Evolutionary conservation across 768 basidiomycete genomes (phyloP).

Genomic region (Suillus sp.): DNA sequence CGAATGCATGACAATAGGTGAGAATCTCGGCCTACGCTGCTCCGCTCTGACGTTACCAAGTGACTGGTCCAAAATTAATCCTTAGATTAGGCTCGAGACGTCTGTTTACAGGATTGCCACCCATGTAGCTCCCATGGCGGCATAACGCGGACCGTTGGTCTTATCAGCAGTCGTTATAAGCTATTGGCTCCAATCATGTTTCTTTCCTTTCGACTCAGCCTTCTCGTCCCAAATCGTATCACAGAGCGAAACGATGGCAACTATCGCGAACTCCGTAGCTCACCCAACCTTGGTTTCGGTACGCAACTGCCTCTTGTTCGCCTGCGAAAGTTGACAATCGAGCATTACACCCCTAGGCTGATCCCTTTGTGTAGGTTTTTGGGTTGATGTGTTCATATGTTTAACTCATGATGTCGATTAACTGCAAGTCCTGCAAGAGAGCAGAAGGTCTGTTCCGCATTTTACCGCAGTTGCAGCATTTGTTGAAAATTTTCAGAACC

Average conservation of each 20-base stretch:
- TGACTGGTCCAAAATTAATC: conserved; percentile 3
- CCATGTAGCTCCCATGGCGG: not conserved
- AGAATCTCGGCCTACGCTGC: not conserved
- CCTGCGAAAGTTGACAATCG: not conserved
- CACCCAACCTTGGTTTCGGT: conserved; percentile 63
- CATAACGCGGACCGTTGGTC: conserved; percentile 9
- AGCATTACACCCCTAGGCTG: conserved; percentile 44
- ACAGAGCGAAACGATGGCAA: conserved; percentile 48
- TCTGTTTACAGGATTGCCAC: not conserved
- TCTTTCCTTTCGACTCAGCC: conserved; percentile 2
- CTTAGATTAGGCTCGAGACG: not conserved
- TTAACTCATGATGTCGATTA: conserved; percentile 1
- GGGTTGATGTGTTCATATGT: not conserved
- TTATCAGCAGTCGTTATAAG: conserved; percentile 12
- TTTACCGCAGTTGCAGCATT: not conserved
- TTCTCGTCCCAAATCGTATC: not conserved
- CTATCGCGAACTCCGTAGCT: conserved; percentile 58
- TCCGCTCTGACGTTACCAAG: not conserved
- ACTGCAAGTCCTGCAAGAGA: conserved; percentile 45
- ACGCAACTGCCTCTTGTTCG: conserved; percentile 14
- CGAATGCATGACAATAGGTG: not conserved
- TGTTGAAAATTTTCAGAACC: conserved; percentile 40
- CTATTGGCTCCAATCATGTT: not conserved
- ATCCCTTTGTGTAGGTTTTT: conserved; percentile 63
- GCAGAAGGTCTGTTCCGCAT: conserved; percentile 52